Base-by-base conservation (phyloP, 2,329 filamentous ascomycete species). In the Hypoxylon sp. region DNA sequence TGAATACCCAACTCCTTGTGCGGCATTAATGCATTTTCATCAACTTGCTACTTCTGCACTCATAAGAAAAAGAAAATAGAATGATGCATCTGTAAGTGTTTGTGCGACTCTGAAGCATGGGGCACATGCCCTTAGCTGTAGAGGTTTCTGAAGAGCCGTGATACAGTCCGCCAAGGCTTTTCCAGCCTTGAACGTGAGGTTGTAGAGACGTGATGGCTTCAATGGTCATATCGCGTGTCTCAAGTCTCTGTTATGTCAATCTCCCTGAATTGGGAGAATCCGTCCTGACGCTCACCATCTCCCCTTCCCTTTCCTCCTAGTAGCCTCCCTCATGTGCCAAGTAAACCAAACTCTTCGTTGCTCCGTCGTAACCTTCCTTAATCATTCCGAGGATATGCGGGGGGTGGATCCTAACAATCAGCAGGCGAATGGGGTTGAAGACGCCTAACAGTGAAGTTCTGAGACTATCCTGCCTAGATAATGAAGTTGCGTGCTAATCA, bases 281-380 rank as follows among this genome's bases (percentile, higher is more conserved):
- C 55, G 39, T 60, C 58, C 53, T 24, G 31, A 24, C 54, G 52
- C 35, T 54, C 54, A 44, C 59, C 57, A 57, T 39, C 42, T 32
- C 35, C 44, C 54, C 37, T 62, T 71, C 44, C 54, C 37, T 62
- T 71, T 50, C 63, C 56, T 60, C 67, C 67, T 59, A 37, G 44
- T 68, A 66, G 69, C 66, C 60, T 68, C 57, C 68, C 58, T 58
- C 64, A 64, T 66, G 69, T 67, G 65, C 72, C 69, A 68, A 71
- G 65, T 68, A 71, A 74, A 72, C 67, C 72, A 72, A 70, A 72
- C 65, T 67, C 63, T 71, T 69, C 68, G 66, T 68, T 71, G 66
- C 67, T 73, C 60, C 59, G 62, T 71, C 67, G 58, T 74, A 68
- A 69, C 56, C 60, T 62, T 67, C 48, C 74, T 65, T 75, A 72